Conservation (phyloP, 2,329 filamentous ascomycete species). For the Penicillium sp. region DNA sequence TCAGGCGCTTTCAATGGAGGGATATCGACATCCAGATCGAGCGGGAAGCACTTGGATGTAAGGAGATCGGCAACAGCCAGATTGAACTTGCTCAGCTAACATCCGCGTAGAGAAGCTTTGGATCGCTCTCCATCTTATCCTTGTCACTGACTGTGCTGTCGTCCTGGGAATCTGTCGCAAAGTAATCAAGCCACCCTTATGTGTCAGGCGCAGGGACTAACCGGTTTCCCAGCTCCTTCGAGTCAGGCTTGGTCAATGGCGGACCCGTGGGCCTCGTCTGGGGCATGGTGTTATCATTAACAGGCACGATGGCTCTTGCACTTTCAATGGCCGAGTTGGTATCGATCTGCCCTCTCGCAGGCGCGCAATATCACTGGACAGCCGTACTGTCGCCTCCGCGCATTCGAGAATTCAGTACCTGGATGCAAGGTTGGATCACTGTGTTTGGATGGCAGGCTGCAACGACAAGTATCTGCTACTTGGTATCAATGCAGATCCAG, state of each 20-base stretch:
- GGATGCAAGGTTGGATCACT: slow-evolving; percentile 35
- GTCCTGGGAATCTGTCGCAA: slow-evolving; percentile 16
- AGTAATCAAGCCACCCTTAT: not conserved
- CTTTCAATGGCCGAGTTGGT: slow-evolving; percentile 41
- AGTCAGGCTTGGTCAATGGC: slow-evolving; percentile 23
- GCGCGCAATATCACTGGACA: slow-evolving; percentile 47
- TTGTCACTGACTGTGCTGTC: slow-evolving; percentile 16
- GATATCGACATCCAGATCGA: slow-evolving; percentile 12
- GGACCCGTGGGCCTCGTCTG: slow-evolving; percentile 27
- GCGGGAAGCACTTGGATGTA: slow-evolving; percentile 13
- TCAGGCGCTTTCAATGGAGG: slow-evolving; percentile 10
- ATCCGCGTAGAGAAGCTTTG: slow-evolving; percentile 13
- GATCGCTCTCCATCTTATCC: slow-evolving; percentile 13
- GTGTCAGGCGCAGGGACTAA: not conserved
- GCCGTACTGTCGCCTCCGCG: slow-evolving; percentile 31
- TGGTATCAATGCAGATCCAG: slow-evolving; percentile 36
- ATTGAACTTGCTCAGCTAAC: not conserved
- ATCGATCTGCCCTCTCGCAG: slow-evolving; percentile 42
- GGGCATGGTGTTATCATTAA: slow-evolving; percentile 23
- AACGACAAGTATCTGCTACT: slow-evolving; percentile 33
- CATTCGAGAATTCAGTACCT: slow-evolving; percentile 32
- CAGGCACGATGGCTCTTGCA: slow-evolving; percentile 24
- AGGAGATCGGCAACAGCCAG: not conserved
- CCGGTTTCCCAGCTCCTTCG: slow-evolving; percentile 5
- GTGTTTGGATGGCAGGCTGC: slow-evolving; percentile 40